phyloP scores from a whole-genome alignment of 805 yeast genomes.

The Schwanniomyces pseudopolymorphus region DNA sequence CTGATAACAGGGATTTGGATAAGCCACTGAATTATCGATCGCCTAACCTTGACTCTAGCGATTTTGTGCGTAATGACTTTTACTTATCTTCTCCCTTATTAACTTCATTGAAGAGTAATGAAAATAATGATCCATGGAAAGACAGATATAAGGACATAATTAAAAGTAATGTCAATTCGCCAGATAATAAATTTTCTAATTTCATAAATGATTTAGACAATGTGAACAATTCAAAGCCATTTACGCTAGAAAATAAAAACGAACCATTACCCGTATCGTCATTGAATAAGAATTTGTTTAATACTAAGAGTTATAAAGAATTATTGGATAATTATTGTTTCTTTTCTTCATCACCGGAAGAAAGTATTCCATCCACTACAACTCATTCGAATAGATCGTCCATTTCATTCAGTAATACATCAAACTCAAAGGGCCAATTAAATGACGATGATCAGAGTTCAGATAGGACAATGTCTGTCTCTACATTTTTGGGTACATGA shows the following conservation, averaged over 20 bases:
- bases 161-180: neutral
- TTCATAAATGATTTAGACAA: neutral
- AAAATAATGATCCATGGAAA: conserved; percentile 5
- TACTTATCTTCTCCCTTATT: conserved; percentile 38
- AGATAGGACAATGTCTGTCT: neutral
- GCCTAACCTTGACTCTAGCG: conserved; percentile 11
- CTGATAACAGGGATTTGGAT: neutral
- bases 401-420: neutral
- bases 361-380: conserved; percentile 2
- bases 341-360: conserved; percentile 31
- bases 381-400: neutral
- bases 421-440: neutral
- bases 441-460: neutral
- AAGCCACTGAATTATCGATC: neutral
- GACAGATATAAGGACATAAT: conserved; percentile 1
- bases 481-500: neutral
- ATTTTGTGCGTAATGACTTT: conserved; percentile 34
- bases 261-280: neutral
- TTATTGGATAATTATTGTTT: conserved; percentile 62
- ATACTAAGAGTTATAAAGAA: conserved; percentile 56
- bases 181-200: neutral
- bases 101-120: conserved; percentile 17
- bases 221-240: neutral
- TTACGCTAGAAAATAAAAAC: neutral
- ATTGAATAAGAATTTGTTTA: conserved; percentile 29